Percentiles rank a stretch among this genome's conserved stretches.
Conservation (phyloP, 2,329 filamentous ascomycete species). For the Sporothrix protearum region DNA sequence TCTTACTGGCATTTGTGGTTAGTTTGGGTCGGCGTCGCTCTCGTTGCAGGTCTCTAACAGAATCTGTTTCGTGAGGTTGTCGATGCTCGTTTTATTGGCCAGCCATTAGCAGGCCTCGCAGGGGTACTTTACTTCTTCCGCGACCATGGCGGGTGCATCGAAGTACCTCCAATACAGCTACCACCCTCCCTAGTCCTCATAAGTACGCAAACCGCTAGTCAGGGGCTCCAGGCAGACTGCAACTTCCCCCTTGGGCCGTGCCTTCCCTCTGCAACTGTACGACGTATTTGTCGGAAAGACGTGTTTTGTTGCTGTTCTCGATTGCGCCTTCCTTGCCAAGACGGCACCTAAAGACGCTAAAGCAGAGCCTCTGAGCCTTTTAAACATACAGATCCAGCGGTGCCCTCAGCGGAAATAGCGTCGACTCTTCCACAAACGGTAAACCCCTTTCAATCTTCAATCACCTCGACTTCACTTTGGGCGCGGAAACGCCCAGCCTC, state of each 20-base stretch:
- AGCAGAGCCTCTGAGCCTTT: constrained; percentile 13
- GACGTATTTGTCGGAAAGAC: neutral
- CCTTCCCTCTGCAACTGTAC: neutral
- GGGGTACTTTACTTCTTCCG: constrained; percentile 6
- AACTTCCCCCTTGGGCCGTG: neutral
- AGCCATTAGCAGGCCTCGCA: neutral
- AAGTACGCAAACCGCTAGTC: neutral
- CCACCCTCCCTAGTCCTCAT: constrained; percentile 10
- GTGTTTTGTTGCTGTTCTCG: neutral
- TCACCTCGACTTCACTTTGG: neutral
- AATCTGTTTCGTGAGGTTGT: constrained; percentile 26
- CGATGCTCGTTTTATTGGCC: neutral
- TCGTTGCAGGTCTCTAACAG: constrained; percentile 30
- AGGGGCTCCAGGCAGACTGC: neutral
- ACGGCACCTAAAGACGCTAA: constrained; percentile 18
- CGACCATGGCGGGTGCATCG: neutral
- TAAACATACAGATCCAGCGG: neutral
- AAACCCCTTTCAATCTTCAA: neutral
- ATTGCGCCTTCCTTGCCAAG: constrained; percentile 11
- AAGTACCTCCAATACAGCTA: neutral
- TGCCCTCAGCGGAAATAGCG: neutral
- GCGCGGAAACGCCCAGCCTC: neutral
- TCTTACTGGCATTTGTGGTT: neutral
- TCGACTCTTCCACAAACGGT: neutral
- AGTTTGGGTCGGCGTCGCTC: neutral